Evolutionary conservation across 352 stramenopile species (phyloP).

Genomic region (Lagenidium giganteum): DNA sequence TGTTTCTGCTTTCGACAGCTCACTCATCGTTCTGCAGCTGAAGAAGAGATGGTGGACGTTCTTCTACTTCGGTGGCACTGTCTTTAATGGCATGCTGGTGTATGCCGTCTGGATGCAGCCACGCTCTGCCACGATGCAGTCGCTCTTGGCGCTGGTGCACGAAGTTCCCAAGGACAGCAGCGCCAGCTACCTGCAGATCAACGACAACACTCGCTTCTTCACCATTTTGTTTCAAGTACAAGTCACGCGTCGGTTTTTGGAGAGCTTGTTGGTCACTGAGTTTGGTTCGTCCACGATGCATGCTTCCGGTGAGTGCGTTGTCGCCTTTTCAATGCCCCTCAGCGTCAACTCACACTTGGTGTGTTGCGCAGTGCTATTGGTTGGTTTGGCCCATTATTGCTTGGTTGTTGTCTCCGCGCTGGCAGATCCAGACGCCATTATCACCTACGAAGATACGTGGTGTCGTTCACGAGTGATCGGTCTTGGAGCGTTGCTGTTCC

Average conservation of each 20-base stretch:
- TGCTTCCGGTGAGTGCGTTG: slow-evolving; percentile 14
- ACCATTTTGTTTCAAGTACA: too few relatives aligned
- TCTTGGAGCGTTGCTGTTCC: slow-evolving; percentile 27
- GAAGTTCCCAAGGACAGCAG: slow-evolving; percentile 1
- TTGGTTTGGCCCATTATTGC: slow-evolving; percentile 60
- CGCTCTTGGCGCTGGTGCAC: slow-evolving; percentile 28
- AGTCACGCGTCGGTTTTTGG: slow-evolving; percentile 44
- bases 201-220: slow-evolving; percentile 47
- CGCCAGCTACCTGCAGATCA: slow-evolving; percentile 29
- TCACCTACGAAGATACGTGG: slow-evolving; percentile 13
- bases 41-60: slow-evolving; percentile 62
- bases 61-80: slow-evolving; percentile 61
- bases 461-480: not conserved
- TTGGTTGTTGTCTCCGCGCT: slow-evolving; percentile 40
- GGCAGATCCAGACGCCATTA: slow-evolving; percentile 25
- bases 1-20: not conserved
- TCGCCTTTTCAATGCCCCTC: not conserved
- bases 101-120: slow-evolving; percentile 22
- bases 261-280: slow-evolving; percentile 56
- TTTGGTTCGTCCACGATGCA: slow-evolving; percentile 71
- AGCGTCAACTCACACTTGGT: not conserved
- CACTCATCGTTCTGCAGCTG: slow-evolving; percentile 7
- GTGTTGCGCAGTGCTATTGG: slow-evolving; percentile 30
- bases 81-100: slow-evolving; percentile 37
- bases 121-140: slow-evolving; percentile 26